Evolutionary conservation across 179 eudicot species (phyloP).

Genomic region (Spinacia oleracea): DNA sequence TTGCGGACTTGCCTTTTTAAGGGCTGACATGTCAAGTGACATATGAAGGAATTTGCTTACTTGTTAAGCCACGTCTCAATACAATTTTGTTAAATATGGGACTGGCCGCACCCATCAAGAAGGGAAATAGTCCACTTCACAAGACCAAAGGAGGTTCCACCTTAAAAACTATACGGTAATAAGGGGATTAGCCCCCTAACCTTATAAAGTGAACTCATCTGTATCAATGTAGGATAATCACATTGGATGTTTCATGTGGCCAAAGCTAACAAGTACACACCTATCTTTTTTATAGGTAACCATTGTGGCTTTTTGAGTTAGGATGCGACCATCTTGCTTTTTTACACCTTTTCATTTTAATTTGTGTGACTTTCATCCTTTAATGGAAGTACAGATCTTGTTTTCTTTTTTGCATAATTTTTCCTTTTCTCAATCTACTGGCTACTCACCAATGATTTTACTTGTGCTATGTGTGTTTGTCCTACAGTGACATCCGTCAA

Average conservation of each 20-base stretch:
- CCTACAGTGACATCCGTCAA: constrained; percentile 77
- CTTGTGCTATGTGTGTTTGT: constrained; percentile 12
- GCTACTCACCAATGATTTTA: background rate
- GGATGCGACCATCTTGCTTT: background rate
- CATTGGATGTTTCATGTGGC: too few relatives aligned
- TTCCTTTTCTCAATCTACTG: background rate
- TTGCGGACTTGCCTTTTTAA: background rate
- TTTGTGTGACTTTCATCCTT: background rate
- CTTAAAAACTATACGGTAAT: too few relatives aligned
- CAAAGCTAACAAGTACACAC: too few relatives aligned
- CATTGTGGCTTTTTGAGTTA: background rate
- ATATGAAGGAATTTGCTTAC: background rate
- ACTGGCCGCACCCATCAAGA: too few relatives aligned
- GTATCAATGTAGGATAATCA: too few relatives aligned
- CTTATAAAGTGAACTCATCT: too few relatives aligned
- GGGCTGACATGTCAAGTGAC: background rate
- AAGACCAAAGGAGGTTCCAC: too few relatives aligned
- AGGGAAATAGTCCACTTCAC: too few relatives aligned
- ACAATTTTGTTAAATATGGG: too few relatives aligned
- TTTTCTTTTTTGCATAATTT: background rate
- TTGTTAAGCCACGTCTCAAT: background rate
- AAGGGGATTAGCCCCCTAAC: too few relatives aligned
- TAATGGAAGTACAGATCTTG: background rate
- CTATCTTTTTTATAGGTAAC: background rate
- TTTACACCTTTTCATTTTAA: background rate